Base-by-base conservation (phyloP, 495 filamentous ascomycete species). In the Hypoxylon fuscum region DNA sequence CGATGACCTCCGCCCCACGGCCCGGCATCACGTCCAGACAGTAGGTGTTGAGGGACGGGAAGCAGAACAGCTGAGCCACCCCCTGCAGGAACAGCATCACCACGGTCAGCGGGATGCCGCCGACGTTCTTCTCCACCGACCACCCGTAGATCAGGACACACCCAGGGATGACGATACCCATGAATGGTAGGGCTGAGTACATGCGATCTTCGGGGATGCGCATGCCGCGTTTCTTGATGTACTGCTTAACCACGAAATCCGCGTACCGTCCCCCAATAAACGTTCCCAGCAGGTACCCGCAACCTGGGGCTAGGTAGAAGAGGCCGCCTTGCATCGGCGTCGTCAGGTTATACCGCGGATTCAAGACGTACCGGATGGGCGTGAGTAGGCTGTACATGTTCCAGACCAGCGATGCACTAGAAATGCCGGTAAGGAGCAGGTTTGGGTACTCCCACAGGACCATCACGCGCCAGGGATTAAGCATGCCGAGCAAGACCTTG, bases 91-190 rank as follows among this genome's bases (percentile, higher is more conserved):
- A 91, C 79, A 91, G 87, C 50, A 83, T 81, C 11, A 91, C 76
- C 0, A 90, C 85, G 1, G 87, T 87, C 5, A 91, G 73, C 2
- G 86, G 80, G 25, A 92, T 82, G 1, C 87, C 89, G 18, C 89
- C 89, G 5, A 83, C 79, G 31, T 77, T 70, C 66, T 86, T 84
- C 64, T 92, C 86, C 4, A 92, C 79, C 3, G 80, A 81, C 88
- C 89, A 91, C 12, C 89, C 89, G 62, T 91, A 92, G 8, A 90
- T 71, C 12, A 91, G 77, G 63, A 91, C 84, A 66, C 86, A 89
- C 0, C 72, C 80, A 0, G 88, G 88, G 20, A 90, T 84, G 2
- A 85, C 75, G 27, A 85, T 64, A 0, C 83, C 83, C 64, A 90
- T 75, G 59, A 87, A 86, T 0, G 81, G 72, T 1, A 91, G 51